Conservation (phyloP, 1,284 basidiomycete species). For the Afroboletus lepidellus region DNA sequence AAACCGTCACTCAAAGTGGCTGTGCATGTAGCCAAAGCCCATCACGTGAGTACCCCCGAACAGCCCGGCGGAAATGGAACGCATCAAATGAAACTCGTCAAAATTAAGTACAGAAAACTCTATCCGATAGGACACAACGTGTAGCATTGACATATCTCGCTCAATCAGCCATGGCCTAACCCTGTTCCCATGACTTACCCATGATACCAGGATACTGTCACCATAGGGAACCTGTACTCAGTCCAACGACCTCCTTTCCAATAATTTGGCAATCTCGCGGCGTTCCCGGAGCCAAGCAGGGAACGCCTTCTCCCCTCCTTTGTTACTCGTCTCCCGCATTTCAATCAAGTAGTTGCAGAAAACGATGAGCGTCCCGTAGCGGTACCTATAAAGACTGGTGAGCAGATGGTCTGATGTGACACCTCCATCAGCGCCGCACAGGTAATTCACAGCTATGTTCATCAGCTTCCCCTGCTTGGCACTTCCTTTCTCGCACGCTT, state of each 20-base stretch:
- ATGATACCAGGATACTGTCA: neutral
- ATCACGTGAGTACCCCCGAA: too few relatives aligned
- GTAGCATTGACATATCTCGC: too few relatives aligned
- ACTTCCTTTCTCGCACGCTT: slow-evolving; percentile 77
- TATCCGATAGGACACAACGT: too few relatives aligned
- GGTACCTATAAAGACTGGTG: slow-evolving; percentile 48
- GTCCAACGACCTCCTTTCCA: slow-evolving; percentile 75
- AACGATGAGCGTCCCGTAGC: slow-evolving; percentile 91
- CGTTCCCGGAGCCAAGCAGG: slow-evolving; percentile 81
- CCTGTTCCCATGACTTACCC: too few relatives aligned
- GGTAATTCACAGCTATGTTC: slow-evolving; percentile 80
- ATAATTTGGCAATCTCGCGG: slow-evolving; percentile 79
- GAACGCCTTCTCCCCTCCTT: slow-evolving; percentile 56
- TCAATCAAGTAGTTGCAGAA: slow-evolving; percentile 96
- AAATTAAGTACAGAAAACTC: too few relatives aligned
- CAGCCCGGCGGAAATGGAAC: neutral
- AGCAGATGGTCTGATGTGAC: slow-evolving; percentile 5
- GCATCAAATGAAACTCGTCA: too few relatives aligned
- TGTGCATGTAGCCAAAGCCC: slow-evolving; percentile 10
- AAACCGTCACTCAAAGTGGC: slow-evolving; percentile 23
- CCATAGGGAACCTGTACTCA: slow-evolving; percentile 30
- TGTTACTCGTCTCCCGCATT: slow-evolving; percentile 46
- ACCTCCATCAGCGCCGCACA: slow-evolving; percentile 47
- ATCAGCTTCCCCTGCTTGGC: slow-evolving; percentile 73
- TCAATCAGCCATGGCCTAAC: neutral